phyloP scores from a whole-genome alignment of 352 stramenopile species.

The Thalassiosira livingstoniorum region DNA sequence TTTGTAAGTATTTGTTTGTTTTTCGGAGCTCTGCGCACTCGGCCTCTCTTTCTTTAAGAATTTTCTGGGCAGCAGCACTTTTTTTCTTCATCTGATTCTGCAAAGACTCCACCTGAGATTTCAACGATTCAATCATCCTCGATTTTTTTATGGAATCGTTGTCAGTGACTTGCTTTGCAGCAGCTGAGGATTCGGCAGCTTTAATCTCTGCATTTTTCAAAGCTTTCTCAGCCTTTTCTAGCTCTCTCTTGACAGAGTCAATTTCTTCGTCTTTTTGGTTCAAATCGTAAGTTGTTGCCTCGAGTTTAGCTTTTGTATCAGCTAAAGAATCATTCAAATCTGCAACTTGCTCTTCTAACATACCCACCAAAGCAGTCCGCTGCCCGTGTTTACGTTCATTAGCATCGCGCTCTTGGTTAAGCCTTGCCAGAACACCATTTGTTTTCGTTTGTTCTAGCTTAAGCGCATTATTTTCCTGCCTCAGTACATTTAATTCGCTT shows the following conservation, averaged over 20 bases:
- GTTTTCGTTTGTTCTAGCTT: constrained; percentile 83
- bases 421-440: constrained; percentile 68
- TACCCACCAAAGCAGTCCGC: constrained; percentile 82
- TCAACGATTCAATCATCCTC: constrained; percentile 72
- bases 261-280: constrained; percentile 80
- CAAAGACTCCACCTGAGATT: constrained; percentile 73
- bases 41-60: constrained; percentile 79
- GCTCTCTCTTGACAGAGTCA: constrained; percentile 59
- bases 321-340: constrained; percentile 83
- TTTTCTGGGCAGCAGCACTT: constrained; percentile 79
- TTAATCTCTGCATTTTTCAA: constrained; percentile 73
- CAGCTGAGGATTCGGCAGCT: constrained; percentile 44
- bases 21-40: constrained; percentile 77
- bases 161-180: constrained; percentile 59
- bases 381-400: constrained; percentile 83
- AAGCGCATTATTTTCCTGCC: constrained; percentile 79
- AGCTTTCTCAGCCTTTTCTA: constrained; percentile 64
- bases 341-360: constrained; percentile 83
- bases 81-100: constrained; percentile 84
- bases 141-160: constrained; percentile 61
- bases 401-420: constrained; percentile 83
- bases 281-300: constrained; percentile 79
- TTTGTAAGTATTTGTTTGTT: constrained; percentile 81
- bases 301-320: constrained; percentile 78
- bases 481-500: constrained; percentile 68